phyloP scores from a whole-genome alignment of 495 filamentous ascomycete species.

The Tuber brumale region DNA sequence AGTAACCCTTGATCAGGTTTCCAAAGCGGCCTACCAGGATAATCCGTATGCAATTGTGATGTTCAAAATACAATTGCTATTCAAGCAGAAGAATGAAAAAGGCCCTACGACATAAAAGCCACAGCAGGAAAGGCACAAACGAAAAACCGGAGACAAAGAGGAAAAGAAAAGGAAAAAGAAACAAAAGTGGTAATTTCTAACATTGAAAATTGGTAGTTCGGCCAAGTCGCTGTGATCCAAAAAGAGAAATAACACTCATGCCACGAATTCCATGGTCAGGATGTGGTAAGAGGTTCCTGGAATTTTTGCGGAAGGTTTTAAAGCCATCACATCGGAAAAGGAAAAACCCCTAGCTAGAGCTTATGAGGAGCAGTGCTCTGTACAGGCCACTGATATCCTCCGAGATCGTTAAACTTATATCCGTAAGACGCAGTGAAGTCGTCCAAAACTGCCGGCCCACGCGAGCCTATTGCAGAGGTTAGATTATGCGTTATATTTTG shows the following conservation, averaged over 20 bases:
- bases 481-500: slow-evolving; percentile 22
- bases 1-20: not conserved
- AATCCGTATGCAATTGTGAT: not conserved
- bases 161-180: not conserved
- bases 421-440: slow-evolving; percentile 97
- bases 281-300: not conserved
- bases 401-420: slow-evolving; percentile 96
- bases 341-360: slow-evolving; percentile 50
- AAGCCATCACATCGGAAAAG: not conserved
- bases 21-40: not conserved
- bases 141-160: not conserved
- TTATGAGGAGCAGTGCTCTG: slow-evolving; percentile 58
- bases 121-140: not conserved
- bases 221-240: slow-evolving; percentile 2
- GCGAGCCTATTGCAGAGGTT: slow-evolving; percentile 60
- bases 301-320: not conserved
- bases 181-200: slow-evolving; percentile 4
- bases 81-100: not conserved
- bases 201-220: not conserved
- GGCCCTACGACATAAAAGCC: not conserved
- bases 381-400: slow-evolving; percentile 93
- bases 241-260: slow-evolving; percentile 1
- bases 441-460: slow-evolving; percentile 91
- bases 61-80: not conserved
- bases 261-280: not conserved